Base-by-base conservation (phyloP, 306 rosid species). In the Oxytropis ochrocephala region DNA sequence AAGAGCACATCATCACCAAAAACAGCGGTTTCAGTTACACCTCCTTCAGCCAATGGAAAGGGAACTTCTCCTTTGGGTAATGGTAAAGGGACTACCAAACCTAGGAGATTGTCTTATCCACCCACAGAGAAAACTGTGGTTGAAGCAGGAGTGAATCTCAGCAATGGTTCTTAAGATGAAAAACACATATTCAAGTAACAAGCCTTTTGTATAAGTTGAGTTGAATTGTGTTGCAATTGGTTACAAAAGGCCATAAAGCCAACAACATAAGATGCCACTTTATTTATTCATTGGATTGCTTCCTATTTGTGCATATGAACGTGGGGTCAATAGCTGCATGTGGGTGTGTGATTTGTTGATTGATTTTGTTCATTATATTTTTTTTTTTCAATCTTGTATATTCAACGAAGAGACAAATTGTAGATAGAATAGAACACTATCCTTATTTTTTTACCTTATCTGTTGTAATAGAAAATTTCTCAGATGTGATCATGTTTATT, bases 91-190 rank as follows among this genome's bases (percentile, higher is more conserved):
- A 59, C 85, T 50, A 27, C 77, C 50, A 85, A 67, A 69, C 53
- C 91, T 55, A 85, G 90, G 74, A 85, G 96, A 74, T 75, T 94
- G 57, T 85, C 97, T 30, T 94, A 78, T 70, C 85, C 97, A 13
- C 10, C 88, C 50, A 56, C 85, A 3, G 90, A 83, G 36, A 85
- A 84, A 62, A 74, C 42, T 14, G 65, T 56, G 60, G 76, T 72
- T 30, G 49, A 30, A 51, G 88, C 74, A 48, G 86, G 21, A 64
- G 73, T 42, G 82, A 72, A 61, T 69, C 58, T 64, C 59, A 52
- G 68, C 66, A 72, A 64, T 27, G 57, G 65, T 74, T 57, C 74
- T 67, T 21, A 82, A 82, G 77, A 77, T 66, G 44, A 57, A 77
- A 67, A 78, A 50, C 71, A 62, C 59, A 29, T 30, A 60, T 71